phyloP scores from a whole-genome alignment of 1,284 basidiomycete genomes.

The Cutaneotrichosporon spelunceum region DNA sequence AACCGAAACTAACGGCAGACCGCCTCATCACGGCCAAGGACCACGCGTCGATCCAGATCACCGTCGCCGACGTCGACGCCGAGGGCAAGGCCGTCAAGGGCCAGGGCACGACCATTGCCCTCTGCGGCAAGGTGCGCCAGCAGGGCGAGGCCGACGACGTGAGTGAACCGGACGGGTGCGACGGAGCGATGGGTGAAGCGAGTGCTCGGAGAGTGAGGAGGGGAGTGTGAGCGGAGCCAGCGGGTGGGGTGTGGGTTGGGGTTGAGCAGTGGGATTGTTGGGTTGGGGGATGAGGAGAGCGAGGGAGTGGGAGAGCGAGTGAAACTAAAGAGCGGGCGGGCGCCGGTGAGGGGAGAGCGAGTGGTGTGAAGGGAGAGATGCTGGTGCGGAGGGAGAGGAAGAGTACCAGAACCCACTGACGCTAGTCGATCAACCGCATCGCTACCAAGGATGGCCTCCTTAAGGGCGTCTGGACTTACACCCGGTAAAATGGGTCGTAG shows the following conservation, averaged over 20 bases:
- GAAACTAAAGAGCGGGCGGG: not conserved
- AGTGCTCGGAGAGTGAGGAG: too few species aligned
- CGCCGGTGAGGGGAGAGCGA: not conserved
- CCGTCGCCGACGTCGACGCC: conserved; percentile 89
- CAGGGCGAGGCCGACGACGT: conserved; percentile 91
- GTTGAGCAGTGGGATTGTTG: too few species aligned
- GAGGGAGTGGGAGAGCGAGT: not conserved
- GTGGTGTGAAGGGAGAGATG: not conserved
- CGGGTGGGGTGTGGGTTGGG: too few species aligned
- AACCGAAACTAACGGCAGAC: conserved; percentile 56
- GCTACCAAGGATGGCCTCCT: conserved; percentile 82
- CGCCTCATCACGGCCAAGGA: conserved; percentile 98
- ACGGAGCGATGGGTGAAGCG: not conserved
- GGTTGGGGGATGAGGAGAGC: too few species aligned
- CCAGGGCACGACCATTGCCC: conserved; percentile 80
- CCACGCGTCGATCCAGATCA: conserved; percentile 95
- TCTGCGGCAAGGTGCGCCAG: conserved; percentile 89
- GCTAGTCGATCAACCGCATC: conserved; percentile 79
- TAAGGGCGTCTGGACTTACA: conserved; percentile 52
- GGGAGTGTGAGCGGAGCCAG: too few species aligned
- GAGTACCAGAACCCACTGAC: conserved; percentile 6
- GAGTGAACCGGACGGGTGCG: conserved; percentile 14
- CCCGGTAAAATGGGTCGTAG: conserved; percentile 36
- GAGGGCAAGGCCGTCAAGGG: conserved; percentile 83
- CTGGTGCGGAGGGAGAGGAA: too few species aligned